Evolutionary conservation across 306 rosid genomes (phyloP), one percentile per base, ranked within the genome.

Genomic region (Fagus sylvatica): DNA sequence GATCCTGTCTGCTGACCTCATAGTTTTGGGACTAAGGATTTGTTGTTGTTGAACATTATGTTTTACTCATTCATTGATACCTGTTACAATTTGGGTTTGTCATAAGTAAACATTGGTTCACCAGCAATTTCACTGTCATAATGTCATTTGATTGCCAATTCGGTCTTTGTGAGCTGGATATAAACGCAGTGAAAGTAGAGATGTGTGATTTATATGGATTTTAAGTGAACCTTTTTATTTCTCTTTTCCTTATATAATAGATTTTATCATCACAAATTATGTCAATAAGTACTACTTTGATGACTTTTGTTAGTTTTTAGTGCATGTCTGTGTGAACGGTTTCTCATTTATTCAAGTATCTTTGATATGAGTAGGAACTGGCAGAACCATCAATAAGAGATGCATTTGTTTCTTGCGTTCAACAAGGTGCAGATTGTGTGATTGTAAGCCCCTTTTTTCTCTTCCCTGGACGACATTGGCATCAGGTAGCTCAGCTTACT

Each of bases 381-480:
- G 98, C 98, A 0, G 89, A 86, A 83, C 98, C 98, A 56, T 92
- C 98, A 33, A 92, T 95, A 79, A 69, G 36, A 40, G 89, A 82
- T 51, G 89, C 98, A 16, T 92, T 95, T 76, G 77, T 71, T 66
- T 86, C 86, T 28, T 92, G 97, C 4, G 81, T 95, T 66, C 78
- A 79, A 71, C 93, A 76, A 83, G 97, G 98, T 42, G 97, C 98
- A 49, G 16, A 53, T 57, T 91, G 90, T 5, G 59, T 92, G 41
- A 80, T 95, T 55, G 72, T 95, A 16, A 89, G 96, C 81, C 98
- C 98, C 0, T 95, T 95, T 85, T 95, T 95, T 80, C 93, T 95
- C 74, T 85, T 87, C 66, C 98, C 98, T 2, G 98, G 98, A 60
- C 88, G 96, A 74, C 98, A 92, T 64, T 95, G 98, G 98, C 83